A percentile compares a stretch with the other conserved stretches of the same genome.
phyloP scores from a whole-genome alignment of 441 rosid species.

The Manihot esculenta region DNA sequence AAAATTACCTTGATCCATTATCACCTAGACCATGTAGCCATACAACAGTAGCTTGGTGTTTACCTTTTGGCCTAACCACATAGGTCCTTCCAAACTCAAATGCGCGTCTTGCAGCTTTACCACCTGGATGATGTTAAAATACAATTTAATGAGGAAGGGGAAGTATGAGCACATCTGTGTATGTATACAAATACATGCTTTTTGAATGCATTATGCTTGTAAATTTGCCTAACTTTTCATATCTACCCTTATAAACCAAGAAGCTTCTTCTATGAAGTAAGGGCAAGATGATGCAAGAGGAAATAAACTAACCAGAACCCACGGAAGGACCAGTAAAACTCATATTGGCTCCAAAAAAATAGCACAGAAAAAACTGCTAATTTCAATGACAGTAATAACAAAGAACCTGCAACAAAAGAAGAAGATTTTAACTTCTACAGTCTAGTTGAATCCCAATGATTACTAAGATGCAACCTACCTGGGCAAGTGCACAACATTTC shows the following conservation, averaged over 20 bases:
- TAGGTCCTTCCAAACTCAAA: conserved; percentile 86
- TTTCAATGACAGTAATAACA: conserved; percentile 3
- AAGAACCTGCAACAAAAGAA: conserved; percentile 34
- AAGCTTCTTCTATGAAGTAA: not conserved
- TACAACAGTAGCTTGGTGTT: conserved; percentile 92
- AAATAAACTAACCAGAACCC: conserved; percentile 54
- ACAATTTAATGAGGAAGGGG: conserved; percentile 6
- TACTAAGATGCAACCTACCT: not conserved
- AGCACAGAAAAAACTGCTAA: conserved; percentile 13
- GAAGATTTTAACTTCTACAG: not conserved
- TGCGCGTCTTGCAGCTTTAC: conserved; percentile 53
- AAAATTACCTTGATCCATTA: conserved; percentile 77
- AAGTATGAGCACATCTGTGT: not conserved
- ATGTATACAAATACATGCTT: not conserved
- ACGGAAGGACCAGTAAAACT: conserved; percentile 66
- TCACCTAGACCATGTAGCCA: conserved; percentile 99
- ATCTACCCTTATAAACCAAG: not conserved
- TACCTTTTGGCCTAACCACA: conserved; percentile 92
- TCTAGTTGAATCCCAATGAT: not conserved
- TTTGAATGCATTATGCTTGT: too few species aligned
- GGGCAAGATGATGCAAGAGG: conserved; percentile 6
- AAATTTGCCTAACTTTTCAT: too few species aligned
- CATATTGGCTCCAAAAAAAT: conserved; percentile 42
- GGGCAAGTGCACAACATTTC: not conserved
- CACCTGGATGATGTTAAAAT: conserved; percentile 40